Evolutionary conservation across 495 filamentous ascomycete genomes (phyloP), one percentile per base, ranked within the genome.

Genomic region (Aspergillus sclerotioniger): DNA sequence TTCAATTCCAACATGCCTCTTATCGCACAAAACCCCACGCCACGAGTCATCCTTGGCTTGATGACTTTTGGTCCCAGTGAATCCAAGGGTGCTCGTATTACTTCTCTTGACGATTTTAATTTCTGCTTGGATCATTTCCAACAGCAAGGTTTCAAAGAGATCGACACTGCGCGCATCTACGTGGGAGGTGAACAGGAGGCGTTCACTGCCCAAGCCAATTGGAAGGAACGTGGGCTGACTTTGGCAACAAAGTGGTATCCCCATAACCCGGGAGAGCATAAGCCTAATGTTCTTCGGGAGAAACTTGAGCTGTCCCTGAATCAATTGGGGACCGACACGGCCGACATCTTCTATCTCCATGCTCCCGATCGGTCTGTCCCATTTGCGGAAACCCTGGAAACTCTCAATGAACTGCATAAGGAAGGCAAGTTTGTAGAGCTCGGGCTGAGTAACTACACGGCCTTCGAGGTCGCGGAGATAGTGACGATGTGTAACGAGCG

Each of bases 311-410:
- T 68, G 15, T 88, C 83, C 16, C 70, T 96, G 57, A 83, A 78
- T 58, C 90, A 92, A 67, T 71, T 96, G 31, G 83, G 83, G 8
- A 87, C 89, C 1, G 83, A 95, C 47, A 78, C 76, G 49, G 88
- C 96, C 0, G 93, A 98, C 67, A 90, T 96, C 50, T 89, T 89
- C 71, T 96, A 96, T 60, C 79, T 96, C 8, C 92, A 96, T 70
- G 91, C 90, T 4, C 80, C 92, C 4, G 92, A 96, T 70, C 84
- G 90, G 8, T 82, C 80, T 0, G 82, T 86, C 4, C 89, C 88
- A 9, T 96, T 95, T 64, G 82, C 84, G 3, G 89, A 92, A 62
- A 93, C 92, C 0, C 81, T 96, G 31, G 77, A 84, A 56, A 88
- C 84, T 39, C 82, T 90, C 56, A 83, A 97, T 70, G 80, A 91